Evolutionary conservation across 2,329 filamentous ascomycete species (phyloP), one percentile per base, ranked within the genome.

Genomic region (Claviceps quebecensis): DNA sequence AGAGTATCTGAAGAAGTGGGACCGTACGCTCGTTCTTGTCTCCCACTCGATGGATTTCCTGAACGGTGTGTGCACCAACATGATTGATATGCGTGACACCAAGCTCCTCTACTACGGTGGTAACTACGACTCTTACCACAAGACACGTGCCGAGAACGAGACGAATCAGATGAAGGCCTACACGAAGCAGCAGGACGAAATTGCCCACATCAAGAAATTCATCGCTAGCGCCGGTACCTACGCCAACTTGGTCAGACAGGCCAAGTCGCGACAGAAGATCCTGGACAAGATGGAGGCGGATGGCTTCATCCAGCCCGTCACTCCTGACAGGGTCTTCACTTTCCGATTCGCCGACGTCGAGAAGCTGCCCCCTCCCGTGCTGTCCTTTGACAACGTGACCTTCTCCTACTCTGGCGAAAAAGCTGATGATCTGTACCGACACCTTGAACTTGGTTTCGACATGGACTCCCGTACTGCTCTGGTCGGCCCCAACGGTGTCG

Each of bases 281-380:
- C 79, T 97, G 59, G 93, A 98, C 80, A 98, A 98, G 84, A 98
- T 98, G 93, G 91, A 97, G 78, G 93, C 94, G 61, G 93, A 98
- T 64, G 93, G 93, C 60, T 93, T 97, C 71, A 97, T 98, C 67
- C 85, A 98, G 72, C 87, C 88, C 52, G 89, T 98, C 56, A 71
- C 77, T 52, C 72, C 80, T 57, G 93, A 98, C 72, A 80, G 82
- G 56, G 85, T 95, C 65, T 98, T 98, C 75, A 91, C 84, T 53
- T 98, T 98, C 84, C 84, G 91, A 64, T 98, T 98, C 69, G 93
- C 93, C 59, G 90, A 97, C 64, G 93, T 97, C 50, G 93, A 98
- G 68, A 98, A 98, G 79, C 84, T 98, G n/a, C 93, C 93, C 13
- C 94, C 93, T 50, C 93, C 93, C 40, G 93, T 98, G 45, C 74